Evolutionary conservation across 768 basidiomycete species (phyloP), one percentile per base, ranked within the genome.

Genomic region (Phaeotremella skinneri): DNA sequence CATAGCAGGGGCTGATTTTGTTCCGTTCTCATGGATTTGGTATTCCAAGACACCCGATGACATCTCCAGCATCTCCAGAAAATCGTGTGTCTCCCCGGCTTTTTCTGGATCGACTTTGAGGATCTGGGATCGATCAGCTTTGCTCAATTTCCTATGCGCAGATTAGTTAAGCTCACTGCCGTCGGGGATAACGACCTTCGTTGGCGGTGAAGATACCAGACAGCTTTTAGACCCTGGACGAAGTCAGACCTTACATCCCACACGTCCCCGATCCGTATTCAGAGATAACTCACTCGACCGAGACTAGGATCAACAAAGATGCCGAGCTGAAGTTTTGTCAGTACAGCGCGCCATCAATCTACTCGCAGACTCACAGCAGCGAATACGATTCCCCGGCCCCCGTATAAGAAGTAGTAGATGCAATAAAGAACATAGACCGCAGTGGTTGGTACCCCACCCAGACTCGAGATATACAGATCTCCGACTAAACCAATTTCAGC

Each of bases 351-450:
- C 20, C 20, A 14, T 11, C 23, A 45, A 14, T 21, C 13, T 7
- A 9, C 13, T 13, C 13, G 11, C 7, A 37, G 34, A 58, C 61
- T 52, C 37, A 62, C 61, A 21, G 45, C 43, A 39, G 62, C 62
- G 21, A 66, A 66, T 14, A 58, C 54, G 29, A 63, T 64, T 5
- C 68, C 68, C 49, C 68, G 39, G 3, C 59, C 62, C 29, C 64
- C 68, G 47, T 66, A 69, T 16, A 69, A 34, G 32, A 66, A 57
- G 21, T 63, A 54, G 43, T 65, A 66, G 14, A 69, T 43, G 47
- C 51, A 57, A 32, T 66, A 69, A 1, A 68, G 52, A 27, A 34
- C 55, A 32, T 55, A 67, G 3, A 58, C 42, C 4, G 50, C 31
- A 2, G 42, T 17, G 4, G 48, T 49, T 9, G 42, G n/a, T 14